Base-by-base conservation (phyloP, 2,329 filamentous ascomycete genomes). In the Pseudocercospora macadamiae region DNA sequence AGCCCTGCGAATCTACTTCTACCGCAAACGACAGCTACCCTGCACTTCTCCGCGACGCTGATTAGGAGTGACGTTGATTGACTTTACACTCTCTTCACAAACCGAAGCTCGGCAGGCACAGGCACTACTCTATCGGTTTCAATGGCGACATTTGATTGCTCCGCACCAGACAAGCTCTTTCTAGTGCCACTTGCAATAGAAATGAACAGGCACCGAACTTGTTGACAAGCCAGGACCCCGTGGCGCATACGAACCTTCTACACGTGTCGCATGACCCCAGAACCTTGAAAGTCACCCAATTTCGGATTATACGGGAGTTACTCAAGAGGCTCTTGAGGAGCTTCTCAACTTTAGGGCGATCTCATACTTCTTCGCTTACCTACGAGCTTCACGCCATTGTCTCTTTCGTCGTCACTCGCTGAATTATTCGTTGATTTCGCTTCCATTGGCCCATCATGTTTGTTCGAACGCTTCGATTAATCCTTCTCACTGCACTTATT, bases 401-500 rank as follows among this genome's bases (percentile, higher is more conserved):
- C 18, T 10, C 16, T 44, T 44, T 9, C 8, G n/a, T 44, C 21
- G 7, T 16, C 6, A 44, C 21, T 45, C n/a, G 23, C 42, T 45
- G 19, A 12, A n/a, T n/a, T n/a, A 25, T n/a, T 6, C 23, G n/a
- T 26, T 21, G n/a, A 25, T 16, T 45, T 45, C 8, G 6, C 42
- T 14, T 47, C 14, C 42, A 12, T 30, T 21, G 47, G 26, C 12
- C 28, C n/a, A 14, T 49, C 26, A 49, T 49, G 47, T 49, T 49
- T 21, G 26, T 30, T 19, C 47, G 47, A 12, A 30, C 14, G 18
- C 26, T 49, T 34, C 26, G 12, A 34, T n/a, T 28, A 21, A 4
- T 49, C 18, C 47, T 57, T 36, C 23, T 51, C 30, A 36, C 47
- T 19, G 54, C 36, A 21, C 45, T 57, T 26, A 45, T 49, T 42